These are phyloP conservation scores for Fagopyrum esculentum DNA, from an alignment of 148 eudicot genomes.

Conservation along the genomic window DNA sequence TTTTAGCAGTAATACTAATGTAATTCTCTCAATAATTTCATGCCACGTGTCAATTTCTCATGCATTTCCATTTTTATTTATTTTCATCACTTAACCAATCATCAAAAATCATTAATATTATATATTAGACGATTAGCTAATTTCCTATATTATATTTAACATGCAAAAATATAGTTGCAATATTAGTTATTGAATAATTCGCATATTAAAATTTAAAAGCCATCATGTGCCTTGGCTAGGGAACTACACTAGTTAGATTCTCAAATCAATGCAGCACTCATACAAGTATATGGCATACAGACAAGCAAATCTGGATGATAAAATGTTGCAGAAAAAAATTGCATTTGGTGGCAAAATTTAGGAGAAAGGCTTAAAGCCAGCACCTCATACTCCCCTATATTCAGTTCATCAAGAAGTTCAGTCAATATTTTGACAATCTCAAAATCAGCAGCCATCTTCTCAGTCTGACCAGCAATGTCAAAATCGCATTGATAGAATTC, in stretches of 20 bases:
- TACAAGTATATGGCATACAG: not conserved
- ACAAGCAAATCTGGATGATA: not conserved
- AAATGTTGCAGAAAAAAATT: not conserved
- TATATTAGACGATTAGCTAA: too few species aligned
- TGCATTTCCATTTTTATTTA: too few species aligned
- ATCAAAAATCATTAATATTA: too few species aligned
- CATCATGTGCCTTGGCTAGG: too few species aligned
- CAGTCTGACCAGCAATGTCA: slow-evolving; percentile 89
- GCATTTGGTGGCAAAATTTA: not conserved
- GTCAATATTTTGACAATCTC: slow-evolving; percentile 86
- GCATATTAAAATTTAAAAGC: too few species aligned
- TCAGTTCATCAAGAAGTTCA: slow-evolving; percentile 80
- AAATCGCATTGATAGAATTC: slow-evolving; percentile 99
- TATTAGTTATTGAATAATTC: too few species aligned
- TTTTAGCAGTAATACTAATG: not conserved
- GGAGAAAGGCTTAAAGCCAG: not conserved
- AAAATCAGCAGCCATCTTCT: slow-evolving; percentile 84
- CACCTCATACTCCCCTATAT: slow-evolving; percentile 96
- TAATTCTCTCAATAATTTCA: too few species aligned
- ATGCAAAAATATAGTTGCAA: too few species aligned
- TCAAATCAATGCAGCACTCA: not conserved
- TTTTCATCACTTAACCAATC: too few species aligned
- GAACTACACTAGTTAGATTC: not conserved
- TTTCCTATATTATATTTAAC: too few species aligned
- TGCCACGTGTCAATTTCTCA: too few species aligned